Percentiles rank a stretch among this genome's conserved stretches.
Conservation (phyloP, 768 basidiomycete genomes). For the Suillus decipiens region DNA sequence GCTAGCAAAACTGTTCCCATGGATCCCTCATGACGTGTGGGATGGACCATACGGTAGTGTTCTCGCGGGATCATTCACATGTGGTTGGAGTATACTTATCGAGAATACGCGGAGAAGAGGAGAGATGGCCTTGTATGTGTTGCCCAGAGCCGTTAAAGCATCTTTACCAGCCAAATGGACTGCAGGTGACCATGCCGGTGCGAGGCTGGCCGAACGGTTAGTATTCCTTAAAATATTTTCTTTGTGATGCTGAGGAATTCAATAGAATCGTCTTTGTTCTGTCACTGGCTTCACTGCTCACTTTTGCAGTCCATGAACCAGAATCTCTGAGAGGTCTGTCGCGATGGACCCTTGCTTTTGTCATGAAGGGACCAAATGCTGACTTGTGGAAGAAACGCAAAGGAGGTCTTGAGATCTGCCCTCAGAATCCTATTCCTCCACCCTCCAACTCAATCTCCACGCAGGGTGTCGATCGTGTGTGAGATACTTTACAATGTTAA, state of each 20-base stretch:
- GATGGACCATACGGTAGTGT: constrained; percentile 75
- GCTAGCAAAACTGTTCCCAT: constrained; percentile 63
- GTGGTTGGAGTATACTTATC: constrained; percentile 78
- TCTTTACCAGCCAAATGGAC: constrained; percentile 59
- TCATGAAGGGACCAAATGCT: constrained; percentile 60
- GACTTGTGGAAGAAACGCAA: constrained; percentile 50
- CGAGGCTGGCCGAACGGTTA: constrained; percentile 56
- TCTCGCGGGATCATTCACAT: constrained; percentile 65
- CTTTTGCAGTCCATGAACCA: constrained; percentile 60
- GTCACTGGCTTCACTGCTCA: constrained; percentile 66
- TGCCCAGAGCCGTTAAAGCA: constrained; percentile 68
- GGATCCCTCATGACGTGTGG: constrained; percentile 75
- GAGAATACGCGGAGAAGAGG: constrained; percentile 71
- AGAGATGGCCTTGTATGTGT: constrained; percentile 79
- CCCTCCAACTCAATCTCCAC: not conserved
- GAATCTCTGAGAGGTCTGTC: constrained; percentile 72
- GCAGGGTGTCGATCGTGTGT: not conserved
- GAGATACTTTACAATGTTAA: no score
- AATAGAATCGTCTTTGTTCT: constrained; percentile 58
- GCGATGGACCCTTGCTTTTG: constrained; percentile 68
- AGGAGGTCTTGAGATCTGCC: constrained; percentile 14
- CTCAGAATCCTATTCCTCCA: constrained; percentile 15
- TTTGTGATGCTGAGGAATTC: constrained; percentile 16
- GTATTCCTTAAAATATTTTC: constrained; percentile 19
- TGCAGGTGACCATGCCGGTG: constrained; percentile 41